phyloP scores from a whole-genome alignment of 148 eudicot genomes.

The Selenicereus undatus region DNA sequence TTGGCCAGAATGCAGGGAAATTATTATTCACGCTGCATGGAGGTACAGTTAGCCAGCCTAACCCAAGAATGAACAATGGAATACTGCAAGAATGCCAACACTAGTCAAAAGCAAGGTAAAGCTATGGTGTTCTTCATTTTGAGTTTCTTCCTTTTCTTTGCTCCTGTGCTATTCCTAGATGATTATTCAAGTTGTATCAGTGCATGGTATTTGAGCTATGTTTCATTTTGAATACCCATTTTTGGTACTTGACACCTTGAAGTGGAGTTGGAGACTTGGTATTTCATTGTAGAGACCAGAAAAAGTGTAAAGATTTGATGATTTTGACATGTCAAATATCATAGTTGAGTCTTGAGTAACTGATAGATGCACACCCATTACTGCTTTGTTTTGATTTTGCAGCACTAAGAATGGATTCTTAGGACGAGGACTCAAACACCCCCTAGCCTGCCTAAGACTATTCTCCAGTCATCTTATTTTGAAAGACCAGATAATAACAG shows the following conservation, averaged over 20 bases:
- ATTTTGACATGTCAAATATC: not conserved
- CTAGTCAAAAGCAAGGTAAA: not conserved
- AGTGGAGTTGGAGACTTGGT: not conserved
- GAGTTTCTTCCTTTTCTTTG: conserved; percentile 3
- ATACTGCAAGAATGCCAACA: not conserved
- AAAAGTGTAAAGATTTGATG: not conserved
- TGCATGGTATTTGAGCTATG: not conserved
- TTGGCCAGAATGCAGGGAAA: conserved; percentile 6
- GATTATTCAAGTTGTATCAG: not conserved
- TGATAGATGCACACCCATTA: not conserved
- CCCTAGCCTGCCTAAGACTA: conserved; percentile 2
- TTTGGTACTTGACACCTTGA: not conserved
- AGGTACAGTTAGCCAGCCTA: conserved; percentile 16
- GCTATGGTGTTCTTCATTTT: too few relatives aligned
- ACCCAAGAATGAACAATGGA: conserved; percentile 2
- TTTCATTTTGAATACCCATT: not conserved
- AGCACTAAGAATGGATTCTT: not conserved
- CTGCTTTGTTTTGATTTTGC: not conserved
- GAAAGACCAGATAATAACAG: conserved; percentile 7
- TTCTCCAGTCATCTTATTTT: conserved; percentile 1
- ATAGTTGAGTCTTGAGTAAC: not conserved
- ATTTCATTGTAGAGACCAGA: not conserved
- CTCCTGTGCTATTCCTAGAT: conserved; percentile 9
- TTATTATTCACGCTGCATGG: conserved; percentile 15
- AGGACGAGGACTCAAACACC: not conserved